Percentiles rank a stretch among this genome's conserved stretches.
These are phyloP conservation scores for Kwoniella mangroviensis DNA, from an alignment of 768 basidiomycete species.

Conservation along the genomic window DNA sequence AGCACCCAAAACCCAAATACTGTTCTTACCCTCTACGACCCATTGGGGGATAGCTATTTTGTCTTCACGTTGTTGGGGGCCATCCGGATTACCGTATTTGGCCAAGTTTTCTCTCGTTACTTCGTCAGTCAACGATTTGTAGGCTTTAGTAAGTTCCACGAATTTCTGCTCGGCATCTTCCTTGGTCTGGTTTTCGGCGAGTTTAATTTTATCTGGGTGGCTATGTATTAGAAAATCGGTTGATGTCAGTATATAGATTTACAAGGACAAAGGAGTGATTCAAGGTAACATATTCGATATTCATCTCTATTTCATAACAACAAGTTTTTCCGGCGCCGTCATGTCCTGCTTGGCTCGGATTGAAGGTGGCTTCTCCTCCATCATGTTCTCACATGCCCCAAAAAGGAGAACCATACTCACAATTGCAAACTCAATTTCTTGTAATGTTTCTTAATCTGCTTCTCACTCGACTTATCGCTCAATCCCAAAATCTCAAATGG, in stretches of 20 bases:
- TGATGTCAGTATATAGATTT: background rate
- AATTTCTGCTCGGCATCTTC: conserved; percentile 85
- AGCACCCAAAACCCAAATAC: conserved; percentile 81
- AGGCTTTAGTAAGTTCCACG: conserved; percentile 93
- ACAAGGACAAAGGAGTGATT: conserved; percentile 10
- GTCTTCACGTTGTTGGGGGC: conserved; percentile 90
- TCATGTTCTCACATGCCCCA: too few relatives aligned
- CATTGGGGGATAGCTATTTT: conserved; percentile 93
- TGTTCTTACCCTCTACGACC: conserved; percentile 91
- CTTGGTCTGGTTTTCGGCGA: conserved; percentile 77
- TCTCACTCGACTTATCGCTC: conserved; percentile 66
- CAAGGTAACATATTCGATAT: background rate
- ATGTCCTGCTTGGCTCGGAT: too few relatives aligned
- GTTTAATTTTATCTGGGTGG: conserved; percentile 95
- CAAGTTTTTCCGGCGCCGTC: too few relatives aligned
- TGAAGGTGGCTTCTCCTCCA: too few relatives aligned
- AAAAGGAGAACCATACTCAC: conserved; percentile 60
- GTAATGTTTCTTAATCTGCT: conserved; percentile 94
- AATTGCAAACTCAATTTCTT: conserved; percentile 87
- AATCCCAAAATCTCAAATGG: conserved; percentile 93
- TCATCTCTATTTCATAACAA: background rate
- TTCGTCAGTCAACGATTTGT: conserved; percentile 97
- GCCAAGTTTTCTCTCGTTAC: conserved; percentile 87
- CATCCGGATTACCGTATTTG: conserved; percentile 91
- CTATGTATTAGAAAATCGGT: conserved; percentile 59